Percentiles rank a stretch among this genome's conserved stretches.
These are phyloP conservation scores for Elsinoe fawcettii DNA, from an alignment of 2,329 filamentous ascomycete species.

Conservation along the genomic window DNA sequence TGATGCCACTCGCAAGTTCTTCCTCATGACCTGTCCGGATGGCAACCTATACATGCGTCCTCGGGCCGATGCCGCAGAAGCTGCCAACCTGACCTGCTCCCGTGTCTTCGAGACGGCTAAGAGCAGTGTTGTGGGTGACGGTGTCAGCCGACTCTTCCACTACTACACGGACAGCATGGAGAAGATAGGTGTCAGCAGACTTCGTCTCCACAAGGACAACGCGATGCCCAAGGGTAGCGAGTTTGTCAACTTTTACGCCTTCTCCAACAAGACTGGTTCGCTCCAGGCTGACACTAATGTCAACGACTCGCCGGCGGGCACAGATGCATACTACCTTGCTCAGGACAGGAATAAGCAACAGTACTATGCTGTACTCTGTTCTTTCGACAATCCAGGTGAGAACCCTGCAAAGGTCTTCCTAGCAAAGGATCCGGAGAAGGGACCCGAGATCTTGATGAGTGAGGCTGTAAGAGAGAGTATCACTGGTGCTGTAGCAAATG, in stretches of 20 bases:
- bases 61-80: slow-evolving; percentile 19
- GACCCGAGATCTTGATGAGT: slow-evolving; percentile 22
- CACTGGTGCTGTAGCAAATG: slow-evolving; percentile 25
- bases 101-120: slow-evolving; percentile 18
- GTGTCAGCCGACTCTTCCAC: slow-evolving; percentile 23
- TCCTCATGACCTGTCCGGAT: slow-evolving; percentile 29
- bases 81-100: slow-evolving; percentile 12
- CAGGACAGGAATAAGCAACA: slow-evolving; percentile 17
- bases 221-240: slow-evolving; percentile 5
- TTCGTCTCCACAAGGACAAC: slow-evolving; percentile 23
- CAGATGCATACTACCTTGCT: slow-evolving; percentile 9
- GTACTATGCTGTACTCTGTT: slow-evolving; percentile 28
- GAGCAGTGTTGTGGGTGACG: slow-evolving; percentile 14
- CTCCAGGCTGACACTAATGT: neutral
- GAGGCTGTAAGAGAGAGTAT: slow-evolving; percentile 23
- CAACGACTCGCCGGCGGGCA: neutral
- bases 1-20: slow-evolving; percentile 19
- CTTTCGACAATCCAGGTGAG: slow-evolving; percentile 19
- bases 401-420: slow-evolving; percentile 25
- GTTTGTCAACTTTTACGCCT: slow-evolving; percentile 13
- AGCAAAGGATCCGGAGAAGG: slow-evolving; percentile 23
- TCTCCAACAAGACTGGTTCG: neutral
- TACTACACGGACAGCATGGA: slow-evolving; percentile 32
- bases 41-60: slow-evolving; percentile 31
- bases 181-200: slow-evolving; percentile 26